A percentile compares a stretch with the other conserved stretches of the same genome.
Conservation (phyloP, 371 early-diverging fungal species). For the Entomophthora muscae region DNA sequence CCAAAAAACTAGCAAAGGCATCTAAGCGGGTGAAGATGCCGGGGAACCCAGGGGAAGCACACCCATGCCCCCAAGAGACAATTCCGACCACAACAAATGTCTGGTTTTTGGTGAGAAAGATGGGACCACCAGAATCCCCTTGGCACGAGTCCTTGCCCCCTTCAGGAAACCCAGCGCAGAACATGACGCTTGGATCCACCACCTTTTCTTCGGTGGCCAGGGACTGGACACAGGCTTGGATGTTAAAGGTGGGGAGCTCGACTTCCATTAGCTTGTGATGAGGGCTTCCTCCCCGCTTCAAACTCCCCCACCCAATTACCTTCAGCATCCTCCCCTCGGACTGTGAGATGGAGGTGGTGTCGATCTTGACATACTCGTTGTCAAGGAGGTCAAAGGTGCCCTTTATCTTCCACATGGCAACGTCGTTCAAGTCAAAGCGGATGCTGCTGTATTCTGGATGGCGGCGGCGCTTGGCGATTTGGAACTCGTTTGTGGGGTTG, state of each 20-base stretch:
- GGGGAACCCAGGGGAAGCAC: conserved; percentile 2
- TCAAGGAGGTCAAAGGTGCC: too few relatives aligned
- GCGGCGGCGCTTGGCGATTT: background rate
- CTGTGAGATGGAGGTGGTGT: background rate
- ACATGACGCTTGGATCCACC: background rate
- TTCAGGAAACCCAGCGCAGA: conserved; percentile 7
- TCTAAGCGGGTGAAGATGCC: background rate
- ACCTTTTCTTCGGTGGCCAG: background rate
- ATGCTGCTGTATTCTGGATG: background rate
- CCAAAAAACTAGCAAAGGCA: background rate
- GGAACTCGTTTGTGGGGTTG: too few relatives aligned
- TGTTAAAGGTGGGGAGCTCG: background rate
- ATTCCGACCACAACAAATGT: background rate
- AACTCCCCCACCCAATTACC: background rate
- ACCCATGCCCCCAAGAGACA: conserved; percentile 2
- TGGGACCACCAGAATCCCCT: conserved; percentile 8
- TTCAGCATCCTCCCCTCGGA: background rate
- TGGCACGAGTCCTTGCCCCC: conserved; percentile 3
- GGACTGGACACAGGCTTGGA: background rate
- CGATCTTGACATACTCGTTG: background rate
- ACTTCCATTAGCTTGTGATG: background rate
- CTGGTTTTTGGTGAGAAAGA: background rate
- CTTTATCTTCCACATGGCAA: conserved; percentile 1
- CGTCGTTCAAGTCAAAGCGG: background rate
- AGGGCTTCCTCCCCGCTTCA: background rate